Conservation (phyloP, 805 yeast species). For the Metschnikowia rubicola region DNA sequence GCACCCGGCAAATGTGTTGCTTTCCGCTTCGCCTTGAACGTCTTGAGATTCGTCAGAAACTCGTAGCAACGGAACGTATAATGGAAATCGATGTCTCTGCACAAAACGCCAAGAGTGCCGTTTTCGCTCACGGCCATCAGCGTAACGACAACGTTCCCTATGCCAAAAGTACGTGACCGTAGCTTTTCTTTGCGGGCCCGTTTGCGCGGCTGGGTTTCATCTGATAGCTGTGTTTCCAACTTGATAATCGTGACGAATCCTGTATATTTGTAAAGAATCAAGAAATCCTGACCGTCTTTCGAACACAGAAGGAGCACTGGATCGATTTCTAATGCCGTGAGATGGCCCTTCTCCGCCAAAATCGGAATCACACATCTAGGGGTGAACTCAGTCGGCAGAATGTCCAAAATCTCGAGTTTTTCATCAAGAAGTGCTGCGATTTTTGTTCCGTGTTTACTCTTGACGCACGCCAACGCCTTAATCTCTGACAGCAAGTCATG, state of each 20-base stretch:
- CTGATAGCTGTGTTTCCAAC: neutral
- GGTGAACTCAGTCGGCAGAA: neutral
- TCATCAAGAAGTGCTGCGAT: neutral
- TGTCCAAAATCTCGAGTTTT: neutral
- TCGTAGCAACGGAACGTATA: slow-evolving; percentile 30
- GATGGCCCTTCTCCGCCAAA: slow-evolving; percentile 2
- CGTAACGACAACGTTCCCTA: slow-evolving; percentile 14
- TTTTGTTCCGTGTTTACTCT: neutral
- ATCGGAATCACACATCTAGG: neutral
- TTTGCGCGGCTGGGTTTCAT: neutral
- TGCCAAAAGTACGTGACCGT: slow-evolving; percentile 4
- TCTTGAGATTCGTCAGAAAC: slow-evolving; percentile 9
- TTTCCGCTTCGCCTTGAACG: slow-evolving; percentile 18
- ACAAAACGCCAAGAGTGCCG: slow-evolving; percentile 25
- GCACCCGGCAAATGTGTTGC: slow-evolving; percentile 27
- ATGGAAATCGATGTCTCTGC: slow-evolving; percentile 33
- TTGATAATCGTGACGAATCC: slow-evolving; percentile 12
- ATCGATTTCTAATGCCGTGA: slow-evolving; percentile 3
- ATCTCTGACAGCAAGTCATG: neutral
- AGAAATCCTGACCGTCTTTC: neutral
- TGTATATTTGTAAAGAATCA: slow-evolving; percentile 5
- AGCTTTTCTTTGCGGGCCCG: neutral
- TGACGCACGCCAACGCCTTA: neutral
- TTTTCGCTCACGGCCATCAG: slow-evolving; percentile 4
- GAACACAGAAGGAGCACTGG: slow-evolving; percentile 3